Conservation (phyloP, 2,329 filamentous ascomycete species). For the Teratosphaeriaceae sp. region DNA sequence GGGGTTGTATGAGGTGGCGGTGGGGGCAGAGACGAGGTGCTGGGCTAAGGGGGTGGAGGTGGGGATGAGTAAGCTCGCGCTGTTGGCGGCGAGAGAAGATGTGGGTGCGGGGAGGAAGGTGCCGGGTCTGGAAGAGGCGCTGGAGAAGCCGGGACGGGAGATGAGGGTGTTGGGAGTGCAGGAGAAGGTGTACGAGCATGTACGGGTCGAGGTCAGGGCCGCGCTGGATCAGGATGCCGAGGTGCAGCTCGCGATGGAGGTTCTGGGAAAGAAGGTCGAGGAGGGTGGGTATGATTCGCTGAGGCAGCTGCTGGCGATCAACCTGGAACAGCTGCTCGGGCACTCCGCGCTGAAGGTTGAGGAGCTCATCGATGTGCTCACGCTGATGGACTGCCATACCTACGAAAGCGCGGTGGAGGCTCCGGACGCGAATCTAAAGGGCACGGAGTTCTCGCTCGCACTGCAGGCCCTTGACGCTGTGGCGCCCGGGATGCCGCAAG, state of each 20-base stretch:
- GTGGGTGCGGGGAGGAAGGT: not conserved
- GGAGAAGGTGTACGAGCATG: conserved; percentile 64
- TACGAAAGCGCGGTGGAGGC: conserved; percentile 38
- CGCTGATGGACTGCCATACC: conserved; percentile 56
- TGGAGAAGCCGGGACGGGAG: conserved; percentile 38
- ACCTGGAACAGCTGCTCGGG: conserved; percentile 61
- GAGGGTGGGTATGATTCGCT: conserved; percentile 60
- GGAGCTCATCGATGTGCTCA: conserved; percentile 67
- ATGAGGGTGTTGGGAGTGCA: conserved; percentile 71
- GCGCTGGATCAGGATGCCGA: conserved; percentile 78
- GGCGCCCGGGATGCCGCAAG: conserved; percentile 45
- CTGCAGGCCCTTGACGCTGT: conserved; percentile 51
- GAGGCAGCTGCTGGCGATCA: conserved; percentile 63
- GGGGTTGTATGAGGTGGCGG: conserved; percentile 63
- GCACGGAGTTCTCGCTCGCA: conserved; percentile 67
- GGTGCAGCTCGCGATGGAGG: conserved; percentile 66
- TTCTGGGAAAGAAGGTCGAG: conserved; percentile 49
- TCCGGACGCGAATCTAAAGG: conserved; percentile 34
- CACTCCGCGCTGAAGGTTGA: conserved; percentile 59
- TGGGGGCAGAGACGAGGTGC: conserved; percentile 65
- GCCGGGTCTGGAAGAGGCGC: conserved; percentile 2
- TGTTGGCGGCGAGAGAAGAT: conserved; percentile 53
- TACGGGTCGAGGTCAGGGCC: conserved; percentile 59
- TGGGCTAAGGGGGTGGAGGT: conserved; percentile 95
- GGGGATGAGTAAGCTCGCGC: conserved; percentile 74